Conservation (phyloP, 2,329 filamentous ascomycete species). For the Leptographium wingfieldii region DNA sequence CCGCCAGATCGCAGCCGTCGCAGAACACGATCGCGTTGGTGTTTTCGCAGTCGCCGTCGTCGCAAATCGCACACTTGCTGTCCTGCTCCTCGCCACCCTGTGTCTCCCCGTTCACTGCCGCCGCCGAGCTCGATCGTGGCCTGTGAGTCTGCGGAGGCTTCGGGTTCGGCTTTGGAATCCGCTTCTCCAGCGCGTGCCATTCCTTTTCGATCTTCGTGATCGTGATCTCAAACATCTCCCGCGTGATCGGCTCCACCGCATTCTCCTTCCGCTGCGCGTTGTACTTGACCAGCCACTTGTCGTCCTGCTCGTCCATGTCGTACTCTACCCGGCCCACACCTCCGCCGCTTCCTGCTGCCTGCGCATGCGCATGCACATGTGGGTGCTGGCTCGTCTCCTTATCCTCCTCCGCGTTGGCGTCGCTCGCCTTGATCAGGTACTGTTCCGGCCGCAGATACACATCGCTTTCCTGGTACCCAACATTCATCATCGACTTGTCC, state of each 20-base stretch:
- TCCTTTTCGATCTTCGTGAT: conserved; percentile 99
- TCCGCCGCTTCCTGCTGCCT: conserved; percentile 16
- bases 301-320: conserved; percentile 99
- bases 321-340: conserved; percentile 82
- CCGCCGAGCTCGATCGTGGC: conserved; percentile 84
- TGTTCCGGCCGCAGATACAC: conserved; percentile 68
- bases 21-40: conserved; percentile 99
- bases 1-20: conserved; percentile 91
- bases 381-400: conserved; percentile 25
- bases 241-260: conserved; percentile 71
- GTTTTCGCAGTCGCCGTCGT: conserved; percentile 98
- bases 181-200: conserved; percentile 91
- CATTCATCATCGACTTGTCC: conserved; percentile 89
- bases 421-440: conserved; percentile 52
- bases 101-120: conserved; percentile 88
- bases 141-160: conserved; percentile 92
- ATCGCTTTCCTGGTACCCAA: conserved; percentile 93
- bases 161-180: conserved; percentile 92
- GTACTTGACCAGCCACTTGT: conserved; percentile 82
- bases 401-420: conserved; percentile 48
- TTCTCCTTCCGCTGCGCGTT: conserved; percentile 65
- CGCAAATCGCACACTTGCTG: conserved; percentile 93
- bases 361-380: neutral
- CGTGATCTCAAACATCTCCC: conserved; percentile 91
- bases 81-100: conserved; percentile 85